Conservation (phyloP, 495 filamentous ascomycete species). For the Trichoderma erinaceum region DNA sequence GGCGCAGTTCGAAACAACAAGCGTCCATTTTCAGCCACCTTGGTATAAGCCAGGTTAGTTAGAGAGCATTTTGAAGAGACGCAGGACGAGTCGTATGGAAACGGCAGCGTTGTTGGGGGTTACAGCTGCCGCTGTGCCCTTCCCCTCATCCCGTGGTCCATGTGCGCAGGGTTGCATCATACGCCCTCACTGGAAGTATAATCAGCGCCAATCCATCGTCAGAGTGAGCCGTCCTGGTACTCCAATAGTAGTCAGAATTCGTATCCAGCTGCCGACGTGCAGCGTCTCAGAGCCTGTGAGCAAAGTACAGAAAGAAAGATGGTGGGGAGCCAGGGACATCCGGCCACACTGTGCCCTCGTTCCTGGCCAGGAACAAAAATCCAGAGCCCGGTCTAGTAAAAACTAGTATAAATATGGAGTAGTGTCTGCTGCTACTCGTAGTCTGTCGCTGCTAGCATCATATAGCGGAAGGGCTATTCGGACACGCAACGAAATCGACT, state of each 20-base stretch:
- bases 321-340: background rate
- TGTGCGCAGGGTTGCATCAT: too few species aligned
- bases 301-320: background rate
- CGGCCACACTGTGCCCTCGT: background rate
- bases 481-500: too few species aligned
- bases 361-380: background rate
- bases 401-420: background rate
- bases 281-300: background rate
- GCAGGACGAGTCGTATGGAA: background rate
- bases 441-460: too few species aligned
- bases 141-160: background rate
- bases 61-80: background rate
- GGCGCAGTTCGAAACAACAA: background rate
- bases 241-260: background rate
- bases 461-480: too few species aligned
- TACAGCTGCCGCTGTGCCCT: background rate
- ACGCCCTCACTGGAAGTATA: background rate
- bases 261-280: background rate
- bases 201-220: background rate
- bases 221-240: background rate
- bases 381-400: background rate
- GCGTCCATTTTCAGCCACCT: background rate
- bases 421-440: too few species aligned
- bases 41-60: background rate
- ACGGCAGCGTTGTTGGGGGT: background rate